Evolutionary conservation across 352 stramenopile genomes (phyloP).

Genomic region (Globisporangium heterothallicum): DNA sequence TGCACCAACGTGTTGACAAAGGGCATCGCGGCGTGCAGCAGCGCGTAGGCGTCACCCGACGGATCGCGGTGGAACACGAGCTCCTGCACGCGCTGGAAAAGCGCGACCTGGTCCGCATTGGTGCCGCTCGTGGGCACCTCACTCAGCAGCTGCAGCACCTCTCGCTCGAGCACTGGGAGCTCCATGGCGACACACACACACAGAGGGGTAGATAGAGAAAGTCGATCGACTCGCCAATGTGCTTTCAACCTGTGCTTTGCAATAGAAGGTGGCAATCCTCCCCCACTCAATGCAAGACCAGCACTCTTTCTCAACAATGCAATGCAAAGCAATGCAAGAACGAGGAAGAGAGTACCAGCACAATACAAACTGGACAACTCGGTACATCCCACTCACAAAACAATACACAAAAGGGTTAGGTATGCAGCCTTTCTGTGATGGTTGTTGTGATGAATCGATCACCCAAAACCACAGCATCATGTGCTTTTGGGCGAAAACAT

Average conservation of each 20-base stretch:
- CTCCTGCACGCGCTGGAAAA: slow-evolving; percentile 65
- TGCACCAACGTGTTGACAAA: slow-evolving; percentile 45
- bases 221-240: too few species aligned
- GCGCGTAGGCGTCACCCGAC: slow-evolving; percentile 25
- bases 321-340: too few species aligned
- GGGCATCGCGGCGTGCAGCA: slow-evolving; percentile 37
- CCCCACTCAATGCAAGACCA: not conserved
- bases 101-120: slow-evolving; percentile 48
- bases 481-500: too few species aligned
- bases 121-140: slow-evolving; percentile 27
- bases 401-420: too few species aligned
- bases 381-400: too few species aligned
- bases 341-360: too few species aligned
- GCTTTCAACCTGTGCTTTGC: too few species aligned
- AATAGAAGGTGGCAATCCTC: too few species aligned
- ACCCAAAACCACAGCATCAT: too few species aligned
- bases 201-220: not conserved
- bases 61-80: slow-evolving; percentile 53
- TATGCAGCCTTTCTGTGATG: too few species aligned
- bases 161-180: slow-evolving; percentile 30
- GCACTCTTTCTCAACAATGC: not conserved
- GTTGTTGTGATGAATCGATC: too few species aligned
- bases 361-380: too few species aligned
- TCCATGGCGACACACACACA: not conserved
- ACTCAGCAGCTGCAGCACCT: slow-evolving; percentile 51